phyloP scores from a whole-genome alignment of 1,284 basidiomycete genomes.

The Anthracocystis walkeri region DNA sequence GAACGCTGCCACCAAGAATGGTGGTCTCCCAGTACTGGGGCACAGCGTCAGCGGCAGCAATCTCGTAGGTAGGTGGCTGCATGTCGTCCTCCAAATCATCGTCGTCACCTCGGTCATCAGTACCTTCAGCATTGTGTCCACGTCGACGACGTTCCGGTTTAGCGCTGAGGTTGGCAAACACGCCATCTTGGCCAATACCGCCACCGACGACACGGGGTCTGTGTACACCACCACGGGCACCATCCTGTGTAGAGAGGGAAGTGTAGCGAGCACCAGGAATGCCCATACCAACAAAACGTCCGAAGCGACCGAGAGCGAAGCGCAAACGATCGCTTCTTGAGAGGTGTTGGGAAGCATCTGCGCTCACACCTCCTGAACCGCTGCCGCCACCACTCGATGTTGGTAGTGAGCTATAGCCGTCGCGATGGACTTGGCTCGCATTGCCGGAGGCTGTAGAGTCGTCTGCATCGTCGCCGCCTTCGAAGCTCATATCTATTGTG shows the following conservation, averaged over 20 bases:
- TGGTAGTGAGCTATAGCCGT: conserved; percentile 38
- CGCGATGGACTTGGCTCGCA: conserved; percentile 20
- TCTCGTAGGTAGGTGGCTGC: conserved; percentile 79
- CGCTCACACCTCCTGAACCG: conserved; percentile 4
- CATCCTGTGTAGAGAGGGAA: conserved; percentile 35
- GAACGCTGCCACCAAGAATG: conserved; percentile 74
- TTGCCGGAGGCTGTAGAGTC: conserved; percentile 22
- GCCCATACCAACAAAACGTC: conserved; percentile 65
- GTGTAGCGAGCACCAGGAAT: conserved; percentile 66
- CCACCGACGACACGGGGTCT: conserved; percentile 73
- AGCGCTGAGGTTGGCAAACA: conserved; percentile 94
- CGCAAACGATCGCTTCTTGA: conserved; percentile 52
- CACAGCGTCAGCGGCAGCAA: conserved; percentile 88
- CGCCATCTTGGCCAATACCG: conserved; percentile 89
- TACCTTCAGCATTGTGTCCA: conserved; percentile 19
- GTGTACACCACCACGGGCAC: conserved; percentile 27
- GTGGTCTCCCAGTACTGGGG: conserved; percentile 98
- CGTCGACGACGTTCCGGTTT: conserved; percentile 77
- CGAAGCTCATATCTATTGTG: conserved; percentile 40
- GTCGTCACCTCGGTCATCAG: conserved; percentile 75
- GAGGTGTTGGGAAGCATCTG: conserved; percentile 23
- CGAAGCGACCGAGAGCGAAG: conserved; percentile 61
- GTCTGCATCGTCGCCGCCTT: conserved; percentile 26
- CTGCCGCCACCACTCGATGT: conserved; percentile 20
- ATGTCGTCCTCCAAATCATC: conserved; percentile 74